These are phyloP conservation scores for Colletotrichum liriopes DNA, from an alignment of 2,329 filamentous ascomycete genomes.

Conservation along the genomic window DNA sequence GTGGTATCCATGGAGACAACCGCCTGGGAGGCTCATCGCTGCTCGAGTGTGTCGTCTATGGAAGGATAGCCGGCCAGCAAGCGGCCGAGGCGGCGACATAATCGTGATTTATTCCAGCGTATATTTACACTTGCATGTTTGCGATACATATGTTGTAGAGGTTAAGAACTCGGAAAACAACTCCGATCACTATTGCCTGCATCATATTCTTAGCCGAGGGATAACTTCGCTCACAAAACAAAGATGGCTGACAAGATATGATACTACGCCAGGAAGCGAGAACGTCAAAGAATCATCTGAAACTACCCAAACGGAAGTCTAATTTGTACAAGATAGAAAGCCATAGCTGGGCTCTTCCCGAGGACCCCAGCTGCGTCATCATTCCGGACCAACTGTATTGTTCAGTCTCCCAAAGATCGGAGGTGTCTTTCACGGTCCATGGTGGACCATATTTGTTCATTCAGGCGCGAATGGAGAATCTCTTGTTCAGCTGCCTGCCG, in stretches of 20 bases:
- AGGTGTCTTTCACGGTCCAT: no score
- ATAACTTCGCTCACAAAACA: not conserved
- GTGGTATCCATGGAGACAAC: constrained; percentile 76
- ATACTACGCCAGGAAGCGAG: not conserved
- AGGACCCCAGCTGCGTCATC: not conserved
- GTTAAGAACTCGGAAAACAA: not conserved
- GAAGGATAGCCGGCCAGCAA: constrained; percentile 68
- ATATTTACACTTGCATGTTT: not conserved
- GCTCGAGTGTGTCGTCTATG: constrained; percentile 76
- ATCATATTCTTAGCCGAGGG: not conserved
- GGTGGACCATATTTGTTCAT: not conserved
- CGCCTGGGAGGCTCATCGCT: constrained; percentile 74
- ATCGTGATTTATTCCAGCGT: not conserved
- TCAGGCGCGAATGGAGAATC: constrained; percentile 17
- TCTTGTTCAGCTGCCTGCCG: constrained; percentile 32
- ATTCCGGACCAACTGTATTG: not conserved
- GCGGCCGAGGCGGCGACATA: constrained; percentile 53
- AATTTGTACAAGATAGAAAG: constrained; percentile 22
- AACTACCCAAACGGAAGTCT: constrained; percentile 8
- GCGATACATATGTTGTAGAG: not conserved
- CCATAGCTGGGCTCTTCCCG: constrained; percentile 13
- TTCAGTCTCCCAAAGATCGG: not conserved
- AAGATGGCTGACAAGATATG: not conserved
- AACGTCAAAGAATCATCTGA: constrained; percentile 1
- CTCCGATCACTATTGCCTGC: not conserved